Evolutionary conservation across 2,329 filamentous ascomycete species (phyloP).

Genomic region (Ilyonectria mors-panacis): DNA sequence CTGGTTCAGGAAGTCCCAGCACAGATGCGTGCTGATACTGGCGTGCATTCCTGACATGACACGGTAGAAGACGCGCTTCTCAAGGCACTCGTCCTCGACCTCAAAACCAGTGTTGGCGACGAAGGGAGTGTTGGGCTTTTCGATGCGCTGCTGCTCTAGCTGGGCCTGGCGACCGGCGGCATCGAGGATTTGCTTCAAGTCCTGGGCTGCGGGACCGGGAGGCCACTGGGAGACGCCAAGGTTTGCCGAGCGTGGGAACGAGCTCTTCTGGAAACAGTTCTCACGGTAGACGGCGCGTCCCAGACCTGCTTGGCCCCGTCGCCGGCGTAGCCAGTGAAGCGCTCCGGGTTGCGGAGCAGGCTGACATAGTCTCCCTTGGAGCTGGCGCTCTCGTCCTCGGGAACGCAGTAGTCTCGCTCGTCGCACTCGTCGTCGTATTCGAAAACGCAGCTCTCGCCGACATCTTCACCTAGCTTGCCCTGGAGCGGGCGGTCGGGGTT

Average conservation of each 20-base stretch:
- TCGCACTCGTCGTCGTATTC: conserved; percentile 99
- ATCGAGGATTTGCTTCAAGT: conserved; percentile 74
- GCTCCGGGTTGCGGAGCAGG: conserved; percentile 91
- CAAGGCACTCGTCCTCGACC: conserved; percentile 91
- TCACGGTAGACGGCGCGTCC: conserved; percentile 97
- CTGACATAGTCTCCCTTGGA: conserved; percentile 97
- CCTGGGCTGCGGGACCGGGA: conserved; percentile 69
- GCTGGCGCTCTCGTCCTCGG: conserved; percentile 89
- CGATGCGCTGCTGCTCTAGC: conserved; percentile 66
- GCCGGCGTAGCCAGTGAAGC: conserved; percentile 94
- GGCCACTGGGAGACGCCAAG: conserved; percentile 62
- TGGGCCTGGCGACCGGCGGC: conserved; percentile 72
- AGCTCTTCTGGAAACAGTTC: conserved; percentile 89
- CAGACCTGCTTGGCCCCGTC: conserved; percentile 90
- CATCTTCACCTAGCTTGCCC: conserved; percentile 85
- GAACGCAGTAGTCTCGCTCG: conserved; percentile 95
- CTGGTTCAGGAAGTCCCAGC: conserved; percentile 96
- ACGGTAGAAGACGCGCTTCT: conserved; percentile 98
- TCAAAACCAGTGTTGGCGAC: conserved; percentile 78
- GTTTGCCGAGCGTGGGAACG: conserved; percentile 72
- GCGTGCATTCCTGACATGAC: conserved; percentile 98
- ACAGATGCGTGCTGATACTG: conserved; percentile 95
- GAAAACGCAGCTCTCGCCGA: conserved; percentile 95
- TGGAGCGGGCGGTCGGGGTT: conserved; percentile 81
- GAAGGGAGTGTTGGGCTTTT: conserved; percentile 68